phyloP scores from a whole-genome alignment of 177 flowering plant species.

The Vitis hybrid region DNA sequence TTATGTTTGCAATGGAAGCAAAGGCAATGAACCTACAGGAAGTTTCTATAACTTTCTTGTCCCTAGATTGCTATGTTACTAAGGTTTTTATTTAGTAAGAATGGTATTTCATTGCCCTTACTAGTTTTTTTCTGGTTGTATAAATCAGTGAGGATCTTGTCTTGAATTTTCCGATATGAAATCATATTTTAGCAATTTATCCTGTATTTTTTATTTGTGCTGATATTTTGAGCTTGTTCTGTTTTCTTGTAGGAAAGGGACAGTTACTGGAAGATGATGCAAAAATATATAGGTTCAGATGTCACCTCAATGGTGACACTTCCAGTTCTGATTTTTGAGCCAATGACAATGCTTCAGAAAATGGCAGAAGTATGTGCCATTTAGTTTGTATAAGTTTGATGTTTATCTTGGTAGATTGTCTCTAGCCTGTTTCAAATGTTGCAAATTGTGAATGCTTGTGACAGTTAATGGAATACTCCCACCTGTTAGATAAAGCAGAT shows the following conservation, averaged over 20 bases:
- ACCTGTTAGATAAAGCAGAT: constrained; percentile 77
- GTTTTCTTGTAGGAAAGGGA: constrained; percentile 65
- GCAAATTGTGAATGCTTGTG: constrained; percentile 12
- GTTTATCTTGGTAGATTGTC: background rate
- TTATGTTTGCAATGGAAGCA: no score
- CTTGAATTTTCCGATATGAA: no score
- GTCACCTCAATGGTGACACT: constrained; percentile 95
- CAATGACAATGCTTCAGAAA: constrained; percentile 93
- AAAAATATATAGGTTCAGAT: constrained; percentile 83
- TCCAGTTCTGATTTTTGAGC: constrained; percentile 90
- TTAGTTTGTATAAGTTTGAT: constrained; percentile 1
- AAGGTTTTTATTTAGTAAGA: background rate
- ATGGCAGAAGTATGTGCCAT: constrained; percentile 80
- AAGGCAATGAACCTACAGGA: no score
- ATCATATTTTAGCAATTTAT: background rate
- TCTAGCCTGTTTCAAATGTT: constrained; percentile 1
- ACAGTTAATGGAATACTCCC: constrained; percentile 88
- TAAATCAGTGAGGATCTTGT: no score
- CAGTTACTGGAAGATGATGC: constrained; percentile 91
- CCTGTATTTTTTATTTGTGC: background rate
- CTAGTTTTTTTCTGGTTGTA: background rate
- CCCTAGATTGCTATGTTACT: background rate
- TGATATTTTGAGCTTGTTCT: background rate
- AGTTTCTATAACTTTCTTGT: no score
- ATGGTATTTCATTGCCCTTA: background rate